phyloP scores from a whole-genome alignment of 257 asterid genomes.

The Penstemon davidsonii region DNA sequence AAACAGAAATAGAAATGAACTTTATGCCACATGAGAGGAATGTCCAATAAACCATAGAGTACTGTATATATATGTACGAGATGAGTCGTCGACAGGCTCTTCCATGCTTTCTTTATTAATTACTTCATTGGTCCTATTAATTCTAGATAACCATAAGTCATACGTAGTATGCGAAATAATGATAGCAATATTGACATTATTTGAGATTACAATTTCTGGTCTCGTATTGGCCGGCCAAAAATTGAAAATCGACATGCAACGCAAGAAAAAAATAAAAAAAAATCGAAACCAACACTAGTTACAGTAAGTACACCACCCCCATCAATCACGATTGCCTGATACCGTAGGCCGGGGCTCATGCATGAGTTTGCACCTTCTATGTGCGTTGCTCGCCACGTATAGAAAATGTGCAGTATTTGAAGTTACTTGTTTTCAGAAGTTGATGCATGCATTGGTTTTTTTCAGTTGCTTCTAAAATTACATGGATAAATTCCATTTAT shows the following conservation, averaged over 20 bases:
- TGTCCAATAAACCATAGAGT: too few relatives aligned
- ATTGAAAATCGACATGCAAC: neutral
- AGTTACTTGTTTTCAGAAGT: too few relatives aligned
- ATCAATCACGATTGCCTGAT: conserved; percentile 29
- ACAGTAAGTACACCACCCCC: neutral
- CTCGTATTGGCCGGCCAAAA: neutral
- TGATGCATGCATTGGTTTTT: too few relatives aligned
- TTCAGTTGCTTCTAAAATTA: too few relatives aligned
- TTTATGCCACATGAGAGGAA: too few relatives aligned
- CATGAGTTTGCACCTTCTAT: conserved; percentile 17
- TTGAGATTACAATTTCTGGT: conserved; percentile 7
- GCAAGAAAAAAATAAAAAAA: neutral
- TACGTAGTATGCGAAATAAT: conserved; percentile 22
- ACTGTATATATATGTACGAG: too few relatives aligned
- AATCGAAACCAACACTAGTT: neutral
- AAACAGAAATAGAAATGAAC: too few relatives aligned
- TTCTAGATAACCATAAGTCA: conserved; percentile 19
- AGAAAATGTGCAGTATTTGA: too few relatives aligned
- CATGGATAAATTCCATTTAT: too few relatives aligned
- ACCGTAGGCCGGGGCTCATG: conserved; percentile 6
- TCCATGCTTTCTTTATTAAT: too few relatives aligned
- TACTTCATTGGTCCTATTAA: neutral
- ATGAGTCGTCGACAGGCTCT: too few relatives aligned
- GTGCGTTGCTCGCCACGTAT: neutral
- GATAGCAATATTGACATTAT: conserved; percentile 29